phyloP scores from a whole-genome alignment of 2,329 filamentous ascomycete genomes.

The Clonostachys sp. region DNA sequence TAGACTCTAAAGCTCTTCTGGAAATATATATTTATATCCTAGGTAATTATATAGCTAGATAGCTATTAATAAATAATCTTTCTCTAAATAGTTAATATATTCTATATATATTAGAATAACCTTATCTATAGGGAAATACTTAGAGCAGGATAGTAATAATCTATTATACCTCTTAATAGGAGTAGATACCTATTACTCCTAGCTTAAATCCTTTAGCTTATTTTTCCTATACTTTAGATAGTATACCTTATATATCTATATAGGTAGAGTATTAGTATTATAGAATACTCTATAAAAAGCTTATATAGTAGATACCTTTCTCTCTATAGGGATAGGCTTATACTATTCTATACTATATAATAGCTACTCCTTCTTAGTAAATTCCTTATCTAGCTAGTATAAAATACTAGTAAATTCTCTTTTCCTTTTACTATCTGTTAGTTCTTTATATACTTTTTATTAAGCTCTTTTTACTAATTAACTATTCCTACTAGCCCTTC shows the following conservation, averaged over 20 bases:
- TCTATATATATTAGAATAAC: not conserved
- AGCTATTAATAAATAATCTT: conserved; percentile 1
- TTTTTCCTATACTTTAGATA: conserved; percentile 1
- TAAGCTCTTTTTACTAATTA: not conserved
- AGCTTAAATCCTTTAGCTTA: conserved; percentile 4
- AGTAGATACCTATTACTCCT: conserved; percentile 2
- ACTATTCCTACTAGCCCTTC: not conserved
- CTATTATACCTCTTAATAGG: conserved; percentile 1
- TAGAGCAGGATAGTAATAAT: conserved; percentile 1
- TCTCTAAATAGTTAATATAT: not conserved
- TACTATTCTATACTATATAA: conserved; percentile 2
- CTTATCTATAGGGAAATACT: not conserved
- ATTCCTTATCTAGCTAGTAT: conserved; percentile 2
- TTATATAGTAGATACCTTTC: conserved; percentile 6
- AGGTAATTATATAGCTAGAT: not conserved
- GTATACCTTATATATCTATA: conserved; percentile 3
- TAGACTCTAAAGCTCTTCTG: no score
- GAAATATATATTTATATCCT: no score
- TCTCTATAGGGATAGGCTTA: conserved; percentile 1
- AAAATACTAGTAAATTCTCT: conserved; percentile 4
- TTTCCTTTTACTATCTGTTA: not conserved
- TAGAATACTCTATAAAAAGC: conserved; percentile 6
- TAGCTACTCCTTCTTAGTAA: conserved; percentile 3
- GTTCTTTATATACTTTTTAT: not conserved
- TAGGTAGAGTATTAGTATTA: conserved; percentile 4